A percentile compares a stretch with the other conserved stretches of the same genome.
These are phyloP conservation scores for Chaetoceros tenuissimus DNA, from an alignment of 108 stramenopile genomes.

Conservation along the genomic window DNA sequence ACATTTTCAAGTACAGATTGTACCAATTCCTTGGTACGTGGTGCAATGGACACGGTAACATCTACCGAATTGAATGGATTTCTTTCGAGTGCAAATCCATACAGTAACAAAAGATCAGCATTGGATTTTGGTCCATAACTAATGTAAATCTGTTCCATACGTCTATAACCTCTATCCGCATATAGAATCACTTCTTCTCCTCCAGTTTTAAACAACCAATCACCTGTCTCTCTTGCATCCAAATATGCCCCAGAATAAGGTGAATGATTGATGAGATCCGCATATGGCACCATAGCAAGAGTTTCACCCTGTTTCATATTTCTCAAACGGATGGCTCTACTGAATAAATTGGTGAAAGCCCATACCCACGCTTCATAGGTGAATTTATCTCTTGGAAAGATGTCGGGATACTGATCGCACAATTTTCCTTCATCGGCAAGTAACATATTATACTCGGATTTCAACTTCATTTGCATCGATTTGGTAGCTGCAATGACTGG, in stretches of 20 bases:
- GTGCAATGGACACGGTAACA: conserved; percentile 79
- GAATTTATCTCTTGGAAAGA: conserved; percentile 72
- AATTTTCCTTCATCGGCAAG: conserved; percentile 63
- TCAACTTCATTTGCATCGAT: conserved; percentile 82
- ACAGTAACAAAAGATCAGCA: conserved; percentile 86
- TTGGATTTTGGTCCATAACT: conserved; percentile 94
- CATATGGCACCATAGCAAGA: conserved; percentile 90
- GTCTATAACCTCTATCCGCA: conserved; percentile 86
- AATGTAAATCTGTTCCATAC: conserved; percentile 94
- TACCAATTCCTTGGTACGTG: conserved; percentile 55
- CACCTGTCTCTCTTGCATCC: conserved; percentile 69
- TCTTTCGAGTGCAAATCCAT: conserved; percentile 92
- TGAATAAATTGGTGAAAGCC: conserved; percentile 95
- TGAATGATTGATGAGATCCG: conserved; percentile 95
- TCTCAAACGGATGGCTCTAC: conserved; percentile 74
- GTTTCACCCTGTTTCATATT: conserved; percentile 72
- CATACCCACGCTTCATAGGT: conserved; percentile 87
- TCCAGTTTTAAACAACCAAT: conserved; percentile 82
- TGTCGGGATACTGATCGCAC: conserved; percentile 50
- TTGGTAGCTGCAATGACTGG: conserved; percentile 84
- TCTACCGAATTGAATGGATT: conserved; percentile 96
- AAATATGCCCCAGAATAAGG: conserved; percentile 83
- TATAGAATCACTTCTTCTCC: conserved; percentile 92
- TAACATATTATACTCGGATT: conserved; percentile 72
- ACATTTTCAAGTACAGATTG: conserved; percentile 21